phyloP scores from a whole-genome alignment of 306 rosid genomes.

The Oemleria cerasiformis region DNA sequence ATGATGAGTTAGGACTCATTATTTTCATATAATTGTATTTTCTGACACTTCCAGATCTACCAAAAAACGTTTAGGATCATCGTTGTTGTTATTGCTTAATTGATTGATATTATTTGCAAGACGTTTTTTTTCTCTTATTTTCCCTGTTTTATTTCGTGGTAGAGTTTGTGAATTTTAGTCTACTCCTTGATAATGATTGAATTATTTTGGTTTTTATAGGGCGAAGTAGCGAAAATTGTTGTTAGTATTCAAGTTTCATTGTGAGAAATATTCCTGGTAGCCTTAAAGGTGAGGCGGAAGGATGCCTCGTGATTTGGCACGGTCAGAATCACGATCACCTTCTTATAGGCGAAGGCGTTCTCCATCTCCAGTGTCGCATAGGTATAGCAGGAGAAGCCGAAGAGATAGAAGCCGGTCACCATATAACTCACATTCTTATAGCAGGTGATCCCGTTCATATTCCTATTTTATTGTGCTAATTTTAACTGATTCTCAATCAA shows the following conservation, averaged over 20 bases:
- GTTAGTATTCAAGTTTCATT: constrained; percentile 7
- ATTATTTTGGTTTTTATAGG: constrained; percentile 2
- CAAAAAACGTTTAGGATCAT: background rate
- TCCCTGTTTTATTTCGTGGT: background rate
- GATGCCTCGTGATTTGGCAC: constrained; percentile 90
- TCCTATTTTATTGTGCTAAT: constrained; percentile 31
- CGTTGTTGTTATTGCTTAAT: background rate
- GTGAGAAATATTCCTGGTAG: background rate
- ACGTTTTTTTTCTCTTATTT: background rate
- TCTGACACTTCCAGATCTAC: background rate
- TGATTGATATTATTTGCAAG: background rate
- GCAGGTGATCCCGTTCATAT: constrained; percentile 86
- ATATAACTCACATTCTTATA: constrained; percentile 58
- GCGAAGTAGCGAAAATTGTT: constrained; percentile 5
- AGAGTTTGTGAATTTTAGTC: background rate
- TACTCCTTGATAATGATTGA: background rate
- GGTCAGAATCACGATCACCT: constrained; percentile 84
- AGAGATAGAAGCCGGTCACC: constrained; percentile 86
- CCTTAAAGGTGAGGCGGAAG: constrained; percentile 29
- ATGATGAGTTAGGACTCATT: background rate
- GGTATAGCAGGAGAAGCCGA: constrained; percentile 71
- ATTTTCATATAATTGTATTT: background rate
- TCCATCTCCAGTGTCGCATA: constrained; percentile 72
- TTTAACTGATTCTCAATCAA: constrained; percentile 13
- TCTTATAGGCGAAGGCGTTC: constrained; percentile 73